A percentile compares a stretch with the other conserved stretches of the same genome.
These are phyloP conservation scores for Lodderomyces beijingensis DNA, from an alignment of 1,139 yeast genomes.

Conservation along the genomic window DNA sequence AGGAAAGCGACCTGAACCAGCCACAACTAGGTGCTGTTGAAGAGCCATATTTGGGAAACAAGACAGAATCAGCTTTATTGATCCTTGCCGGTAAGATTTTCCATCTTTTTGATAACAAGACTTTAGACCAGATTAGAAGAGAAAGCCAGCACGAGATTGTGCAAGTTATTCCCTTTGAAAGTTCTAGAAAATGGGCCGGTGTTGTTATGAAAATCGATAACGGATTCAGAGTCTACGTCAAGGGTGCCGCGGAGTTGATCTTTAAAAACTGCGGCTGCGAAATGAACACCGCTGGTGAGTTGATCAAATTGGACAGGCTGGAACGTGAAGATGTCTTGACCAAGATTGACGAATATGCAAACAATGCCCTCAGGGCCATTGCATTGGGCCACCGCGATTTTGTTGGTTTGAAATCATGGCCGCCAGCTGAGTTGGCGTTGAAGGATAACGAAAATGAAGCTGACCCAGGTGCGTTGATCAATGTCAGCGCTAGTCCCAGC, in stretches of 20 bases:
- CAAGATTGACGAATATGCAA: constrained; percentile 64
- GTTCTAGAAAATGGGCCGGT: constrained; percentile 91
- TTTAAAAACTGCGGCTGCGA: constrained; percentile 54
- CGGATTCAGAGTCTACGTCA: constrained; percentile 63
- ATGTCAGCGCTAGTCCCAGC: constrained; percentile 17
- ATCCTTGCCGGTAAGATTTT: constrained; percentile 60
- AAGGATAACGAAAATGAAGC: constrained; percentile 35
- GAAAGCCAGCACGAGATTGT: constrained; percentile 41
- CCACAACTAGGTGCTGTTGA: constrained; percentile 19
- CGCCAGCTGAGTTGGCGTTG: constrained; percentile 46
- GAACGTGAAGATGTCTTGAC: constrained; percentile 32
- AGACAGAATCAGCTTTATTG: constrained; percentile 88
- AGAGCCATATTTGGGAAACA: constrained; percentile 80
- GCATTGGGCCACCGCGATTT: constrained; percentile 79
- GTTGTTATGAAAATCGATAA: constrained; percentile 51
- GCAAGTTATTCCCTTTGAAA: constrained; percentile 86
- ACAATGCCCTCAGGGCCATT: constrained; percentile 77
- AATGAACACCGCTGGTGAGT: constrained; percentile 16
- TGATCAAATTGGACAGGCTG: constrained; percentile 23
- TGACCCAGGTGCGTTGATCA: constrained; percentile 43
- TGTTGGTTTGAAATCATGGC: constrained; percentile 51
- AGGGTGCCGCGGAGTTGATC: constrained; percentile 94
- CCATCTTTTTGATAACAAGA: constrained; percentile 32
- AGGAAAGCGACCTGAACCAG: constrained; percentile 14
- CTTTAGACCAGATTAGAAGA: constrained; percentile 38